phyloP scores from a whole-genome alignment of 257 asterid species.

The Ilex aquifolium region DNA sequence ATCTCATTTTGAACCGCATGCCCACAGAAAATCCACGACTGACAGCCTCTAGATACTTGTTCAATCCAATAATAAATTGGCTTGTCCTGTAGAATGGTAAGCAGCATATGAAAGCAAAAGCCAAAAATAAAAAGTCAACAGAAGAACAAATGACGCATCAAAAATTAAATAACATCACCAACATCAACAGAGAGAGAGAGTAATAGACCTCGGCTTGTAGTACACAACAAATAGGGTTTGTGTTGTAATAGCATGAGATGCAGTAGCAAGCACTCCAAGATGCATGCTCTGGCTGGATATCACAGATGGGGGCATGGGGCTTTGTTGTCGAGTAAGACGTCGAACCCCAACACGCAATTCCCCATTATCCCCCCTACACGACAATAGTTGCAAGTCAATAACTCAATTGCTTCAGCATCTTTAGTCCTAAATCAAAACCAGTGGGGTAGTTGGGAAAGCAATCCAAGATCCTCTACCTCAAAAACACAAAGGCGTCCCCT shows the following conservation, averaged over 20 bases:
- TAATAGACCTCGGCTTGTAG: constrained; percentile 71
- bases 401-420: too few species aligned
- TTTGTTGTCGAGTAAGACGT: constrained; percentile 59
- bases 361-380: constrained; percentile 53
- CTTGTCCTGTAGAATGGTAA: constrained; percentile 46
- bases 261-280: constrained; percentile 86
- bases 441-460: too few species aligned
- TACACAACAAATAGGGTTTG: constrained; percentile 58
- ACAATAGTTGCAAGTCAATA: constrained; percentile 1
- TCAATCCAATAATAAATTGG: constrained; percentile 67
- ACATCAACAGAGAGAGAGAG: not conserved
- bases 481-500: constrained; percentile 64
- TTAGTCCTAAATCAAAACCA: too few species aligned
- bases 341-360: constrained; percentile 77
- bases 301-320: constrained; percentile 64
- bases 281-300: constrained; percentile 93
- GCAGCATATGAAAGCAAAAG: not conserved
- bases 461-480: constrained; percentile 39
- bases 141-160: not conserved
- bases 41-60: constrained; percentile 61
- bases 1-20: constrained; percentile 78
- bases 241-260: constrained; percentile 68
- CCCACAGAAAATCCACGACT: constrained; percentile 54
- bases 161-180: not conserved
- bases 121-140: not conserved